Conservation (phyloP, 2,329 filamentous ascomycete species). For the Pochonia chlamydosporia region DNA sequence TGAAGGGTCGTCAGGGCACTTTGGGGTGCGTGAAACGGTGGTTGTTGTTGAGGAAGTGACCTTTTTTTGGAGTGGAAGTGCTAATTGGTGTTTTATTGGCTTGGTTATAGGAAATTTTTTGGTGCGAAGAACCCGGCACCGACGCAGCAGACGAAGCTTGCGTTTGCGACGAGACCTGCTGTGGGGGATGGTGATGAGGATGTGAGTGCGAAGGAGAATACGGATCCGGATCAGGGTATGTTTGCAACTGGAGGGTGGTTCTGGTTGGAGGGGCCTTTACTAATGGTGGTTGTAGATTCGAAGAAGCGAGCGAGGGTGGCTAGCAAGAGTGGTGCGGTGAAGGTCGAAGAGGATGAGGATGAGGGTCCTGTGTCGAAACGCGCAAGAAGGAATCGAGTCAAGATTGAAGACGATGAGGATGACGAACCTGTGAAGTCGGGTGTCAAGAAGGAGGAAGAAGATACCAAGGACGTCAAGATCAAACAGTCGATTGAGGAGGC, state of each 20-base stretch:
- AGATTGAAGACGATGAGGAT: constrained; percentile 49
- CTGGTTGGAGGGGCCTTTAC: too few relatives aligned
- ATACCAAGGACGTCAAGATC: constrained; percentile 1
- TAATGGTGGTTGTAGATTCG: too few relatives aligned
- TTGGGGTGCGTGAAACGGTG: constrained; percentile 53
- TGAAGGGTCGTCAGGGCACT: constrained; percentile 66
- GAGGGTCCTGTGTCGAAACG: constrained; percentile 58
- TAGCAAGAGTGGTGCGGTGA: constrained; percentile 13
- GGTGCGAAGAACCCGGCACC: constrained; percentile 50
- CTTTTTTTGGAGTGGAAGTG: neutral
- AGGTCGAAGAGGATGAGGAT: constrained; percentile 39
- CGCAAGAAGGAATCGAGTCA: constrained; percentile 39
- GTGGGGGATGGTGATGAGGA: constrained; percentile 22
- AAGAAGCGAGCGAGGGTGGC: constrained; percentile 39
- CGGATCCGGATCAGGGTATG: constrained; percentile 32
- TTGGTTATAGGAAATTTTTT: constrained; percentile 74
- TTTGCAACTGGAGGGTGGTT: too few relatives aligned
- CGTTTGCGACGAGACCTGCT: constrained; percentile 59
- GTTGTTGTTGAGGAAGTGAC: constrained; percentile 3
- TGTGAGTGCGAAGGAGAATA: constrained; percentile 30
- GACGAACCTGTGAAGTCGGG: constrained; percentile 33
- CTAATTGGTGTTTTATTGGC: constrained; percentile 3
- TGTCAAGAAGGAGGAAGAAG: constrained; percentile 18
- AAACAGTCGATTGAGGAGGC: neutral
- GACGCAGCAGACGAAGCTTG: constrained; percentile 71